Base-by-base conservation (phyloP, 2,329 filamentous ascomycete genomes). In the Microsporum audouinii region DNA sequence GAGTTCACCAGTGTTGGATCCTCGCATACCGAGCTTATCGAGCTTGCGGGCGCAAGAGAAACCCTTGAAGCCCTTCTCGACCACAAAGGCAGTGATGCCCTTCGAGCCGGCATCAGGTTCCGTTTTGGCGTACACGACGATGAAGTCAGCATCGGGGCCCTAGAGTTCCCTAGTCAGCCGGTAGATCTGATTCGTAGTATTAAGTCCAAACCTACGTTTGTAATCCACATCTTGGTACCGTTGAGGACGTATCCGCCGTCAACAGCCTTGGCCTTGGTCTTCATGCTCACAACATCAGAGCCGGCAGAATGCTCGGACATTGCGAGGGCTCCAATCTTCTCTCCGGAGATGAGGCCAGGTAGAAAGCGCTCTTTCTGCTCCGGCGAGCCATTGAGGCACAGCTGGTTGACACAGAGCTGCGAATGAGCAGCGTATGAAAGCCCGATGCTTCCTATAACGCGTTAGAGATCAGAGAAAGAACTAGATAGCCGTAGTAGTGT, bases 161-260 rank as follows among this genome's bases (percentile, higher is more conserved):
- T 76, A 41, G 12, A 38, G 43, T 1, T 29, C n/a, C 36, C 14
- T 33, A 10, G 29, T 51, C 12, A 61, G 23, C 7, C 38, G 60
- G 17, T 36, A n/a, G 33, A 34, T 23, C 4, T 17, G 2, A 23
- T 27, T 34, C 53, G n/a, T 17, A 60, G 36, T 4, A 60, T 33
- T 14, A 14, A 47, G 49, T 29, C 8, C 27, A 27, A 57, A 68
- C 74, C 49, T 66, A 82, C 89, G 75, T 99, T 99, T 64, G 92
- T 99, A 72, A 99, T 99, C 92, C 92, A 99, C 92, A 97, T 96
- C 81, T 99, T 96, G 63, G 87, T 89, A 36, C 91, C 92, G 70
- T 91, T 90, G 60, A 99, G 78, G 23, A 91, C 64, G 73, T 88
- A 96, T 33, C 92, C 92, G 39, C 91, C 91, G 68, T 94, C 88